Evolutionary conservation across 208 protist species (phyloP).

Genomic region (Crithidia bombi): DNA sequence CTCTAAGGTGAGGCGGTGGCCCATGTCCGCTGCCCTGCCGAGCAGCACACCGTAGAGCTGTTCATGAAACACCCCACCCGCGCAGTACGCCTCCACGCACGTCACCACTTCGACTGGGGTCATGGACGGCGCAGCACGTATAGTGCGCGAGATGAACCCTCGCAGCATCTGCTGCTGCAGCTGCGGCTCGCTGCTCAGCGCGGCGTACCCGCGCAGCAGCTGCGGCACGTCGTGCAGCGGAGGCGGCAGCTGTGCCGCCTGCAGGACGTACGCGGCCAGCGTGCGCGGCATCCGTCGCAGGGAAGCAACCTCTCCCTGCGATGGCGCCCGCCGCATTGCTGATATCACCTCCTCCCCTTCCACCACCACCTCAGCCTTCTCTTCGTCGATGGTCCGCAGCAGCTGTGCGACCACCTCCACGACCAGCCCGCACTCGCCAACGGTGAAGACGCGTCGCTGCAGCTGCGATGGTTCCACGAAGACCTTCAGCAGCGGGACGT

Average conservation of each 20-base stretch:
- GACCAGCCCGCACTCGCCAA: slow-evolving; percentile 33
- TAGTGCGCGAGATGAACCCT: slow-evolving; percentile 66
- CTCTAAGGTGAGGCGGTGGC: slow-evolving; percentile 60
- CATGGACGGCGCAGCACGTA: slow-evolving; percentile 47
- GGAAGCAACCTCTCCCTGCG: background rate
- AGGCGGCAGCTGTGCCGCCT: slow-evolving; percentile 44
- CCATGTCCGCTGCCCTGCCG: slow-evolving; percentile 62
- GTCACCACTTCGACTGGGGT: slow-evolving; percentile 58
- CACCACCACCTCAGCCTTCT: background rate
- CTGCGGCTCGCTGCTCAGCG: slow-evolving; percentile 29
- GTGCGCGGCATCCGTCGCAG: slow-evolving; percentile 34
- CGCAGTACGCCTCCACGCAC: slow-evolving; percentile 79
- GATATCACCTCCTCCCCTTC: background rate
- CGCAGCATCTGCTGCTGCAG: slow-evolving; percentile 53
- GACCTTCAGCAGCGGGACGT: slow-evolving; percentile 12
- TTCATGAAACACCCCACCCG: slow-evolving; percentile 55
- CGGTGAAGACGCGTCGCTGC: slow-evolving; percentile 15
- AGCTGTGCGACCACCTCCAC: slow-evolving; percentile 37
- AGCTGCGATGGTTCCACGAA: slow-evolving; percentile 15
- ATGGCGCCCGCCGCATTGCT: background rate
- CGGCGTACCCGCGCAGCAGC: slow-evolving; percentile 61
- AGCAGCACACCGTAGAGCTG: slow-evolving; percentile 82
- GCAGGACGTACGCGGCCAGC: slow-evolving; percentile 49
- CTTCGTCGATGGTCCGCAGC: background rate
- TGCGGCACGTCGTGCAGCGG: slow-evolving; percentile 45